phyloP scores from a whole-genome alignment of 805 yeast species.

The Vanderwaltozyma verrucispora region DNA sequence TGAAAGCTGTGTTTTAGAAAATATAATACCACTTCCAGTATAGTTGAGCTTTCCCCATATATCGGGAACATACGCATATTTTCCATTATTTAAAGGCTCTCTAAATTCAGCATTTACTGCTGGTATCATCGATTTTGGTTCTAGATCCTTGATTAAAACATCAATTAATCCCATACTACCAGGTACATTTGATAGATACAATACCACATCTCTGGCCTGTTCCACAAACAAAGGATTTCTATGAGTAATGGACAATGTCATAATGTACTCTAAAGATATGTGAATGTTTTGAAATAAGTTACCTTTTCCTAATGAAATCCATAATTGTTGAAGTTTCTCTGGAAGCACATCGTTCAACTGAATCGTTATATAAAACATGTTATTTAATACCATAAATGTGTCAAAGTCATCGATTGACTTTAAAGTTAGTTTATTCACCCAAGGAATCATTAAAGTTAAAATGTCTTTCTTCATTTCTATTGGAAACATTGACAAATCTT shows the following conservation, averaged over 20 bases:
- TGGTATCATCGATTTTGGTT: conserved; percentile 88
- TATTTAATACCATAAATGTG: conserved; percentile 62
- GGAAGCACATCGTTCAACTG: conserved; percentile 64
- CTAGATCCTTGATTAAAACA: conserved; percentile 54
- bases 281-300: conserved; percentile 58
- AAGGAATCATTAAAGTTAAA: conserved; percentile 72
- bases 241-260: conserved; percentile 55
- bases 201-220: conserved; percentile 69
- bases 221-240: conserved; percentile 69
- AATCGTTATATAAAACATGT: conserved; percentile 76
- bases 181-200: conserved; percentile 49
- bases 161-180: conserved; percentile 48
- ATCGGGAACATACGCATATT: conserved; percentile 70
- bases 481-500: conserved; percentile 50
- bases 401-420: conserved; percentile 37
- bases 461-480: conserved; percentile 63
- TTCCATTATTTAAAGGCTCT: conserved; percentile 29
- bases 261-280: conserved; percentile 59
- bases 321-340: conserved; percentile 83
- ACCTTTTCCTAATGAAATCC: conserved; percentile 88
- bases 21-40: conserved; percentile 57
- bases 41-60: conserved; percentile 46
- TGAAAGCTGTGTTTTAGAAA: conserved; percentile 82
- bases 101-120: conserved; percentile 32
- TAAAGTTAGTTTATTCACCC: conserved; percentile 80